These are phyloP conservation scores for Anaeromyces robustus DNA, from an alignment of 192 early-diverging fungal species.

Conservation along the genomic window DNA sequence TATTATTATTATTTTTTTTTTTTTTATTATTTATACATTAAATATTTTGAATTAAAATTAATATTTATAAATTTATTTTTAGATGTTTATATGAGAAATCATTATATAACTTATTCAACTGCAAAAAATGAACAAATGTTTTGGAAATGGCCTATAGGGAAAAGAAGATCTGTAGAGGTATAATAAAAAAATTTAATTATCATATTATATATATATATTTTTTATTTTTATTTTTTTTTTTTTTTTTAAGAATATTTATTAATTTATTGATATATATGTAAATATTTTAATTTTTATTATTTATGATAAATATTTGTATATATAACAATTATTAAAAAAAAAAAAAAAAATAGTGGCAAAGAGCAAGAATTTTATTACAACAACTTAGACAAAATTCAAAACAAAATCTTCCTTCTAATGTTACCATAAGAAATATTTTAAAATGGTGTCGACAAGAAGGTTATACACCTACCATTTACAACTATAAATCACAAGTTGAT, in stretches of 20 bases:
- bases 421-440: conserved; percentile 23
- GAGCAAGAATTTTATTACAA: conserved; percentile 16
- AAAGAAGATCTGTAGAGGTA: conserved; percentile 31
- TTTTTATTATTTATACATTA: no score
- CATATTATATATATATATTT: no score
- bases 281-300: neutral
- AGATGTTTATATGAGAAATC: conserved; percentile 3
- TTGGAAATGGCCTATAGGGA: conserved; percentile 22
- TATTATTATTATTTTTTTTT: no score
- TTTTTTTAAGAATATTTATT: neutral
- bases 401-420: neutral
- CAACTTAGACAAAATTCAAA: conserved; percentile 9
- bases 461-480: conserved; percentile 15
- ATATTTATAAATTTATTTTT: conserved; percentile 4
- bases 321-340: neutral
- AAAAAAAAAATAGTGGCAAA: conserved; percentile 16
- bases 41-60: neutral
- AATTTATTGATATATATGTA: neutral
- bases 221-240: no score
- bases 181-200: no score
- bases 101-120: conserved; percentile 17
- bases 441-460: conserved; percentile 22
- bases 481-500: neutral
- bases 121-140: conserved; percentile 14
- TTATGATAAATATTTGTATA: neutral